Evolutionary conservation across 192 early-diverging fungal species (phyloP).

Genomic region (Coemansia sp.): DNA sequence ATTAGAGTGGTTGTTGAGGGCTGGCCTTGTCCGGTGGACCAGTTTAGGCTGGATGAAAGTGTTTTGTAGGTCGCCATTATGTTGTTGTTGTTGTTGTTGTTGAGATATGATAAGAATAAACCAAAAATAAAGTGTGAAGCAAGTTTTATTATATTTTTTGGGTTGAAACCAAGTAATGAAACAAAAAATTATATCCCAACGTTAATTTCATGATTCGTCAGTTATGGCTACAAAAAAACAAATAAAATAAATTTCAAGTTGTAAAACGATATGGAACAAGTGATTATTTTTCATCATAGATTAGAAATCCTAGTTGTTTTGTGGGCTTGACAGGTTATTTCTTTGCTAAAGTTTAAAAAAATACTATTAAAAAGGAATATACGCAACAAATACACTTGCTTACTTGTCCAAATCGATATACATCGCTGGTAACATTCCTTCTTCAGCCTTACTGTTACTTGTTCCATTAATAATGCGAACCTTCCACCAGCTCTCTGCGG

Average conservation of each 20-base stretch:
- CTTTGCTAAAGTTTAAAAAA: neutral
- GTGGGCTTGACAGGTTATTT: neutral
- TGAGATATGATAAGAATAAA: too few species aligned
- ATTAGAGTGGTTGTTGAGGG: conserved; percentile 24
- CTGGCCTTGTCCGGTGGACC: conserved; percentile 27
- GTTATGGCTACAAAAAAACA: too few species aligned
- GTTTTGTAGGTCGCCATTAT: conserved; percentile 43
- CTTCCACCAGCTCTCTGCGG: conserved; percentile 52
- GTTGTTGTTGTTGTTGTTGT: too few species aligned
- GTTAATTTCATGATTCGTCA: too few species aligned
- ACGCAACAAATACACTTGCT: neutral
- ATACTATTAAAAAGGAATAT: neutral
- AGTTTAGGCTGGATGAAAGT: conserved; percentile 36
- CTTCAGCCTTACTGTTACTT: neutral
- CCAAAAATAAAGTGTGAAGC: too few species aligned
- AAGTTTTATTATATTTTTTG: too few species aligned
- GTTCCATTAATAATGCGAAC: conserved; percentile 18
- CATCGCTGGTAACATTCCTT: conserved; percentile 51
- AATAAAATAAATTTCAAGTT: too few species aligned
- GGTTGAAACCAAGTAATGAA: too few species aligned
- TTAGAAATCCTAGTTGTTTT: too few species aligned
- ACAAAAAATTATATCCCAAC: too few species aligned
- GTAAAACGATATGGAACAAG: too few species aligned
- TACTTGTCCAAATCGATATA: conserved; percentile 54
- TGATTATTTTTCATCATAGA: too few species aligned